Evolutionary conservation across 2,329 filamentous ascomycete genomes (phyloP), one percentile per base, ranked within the genome.

Genomic region (Colletotrichum paranaense): DNA sequence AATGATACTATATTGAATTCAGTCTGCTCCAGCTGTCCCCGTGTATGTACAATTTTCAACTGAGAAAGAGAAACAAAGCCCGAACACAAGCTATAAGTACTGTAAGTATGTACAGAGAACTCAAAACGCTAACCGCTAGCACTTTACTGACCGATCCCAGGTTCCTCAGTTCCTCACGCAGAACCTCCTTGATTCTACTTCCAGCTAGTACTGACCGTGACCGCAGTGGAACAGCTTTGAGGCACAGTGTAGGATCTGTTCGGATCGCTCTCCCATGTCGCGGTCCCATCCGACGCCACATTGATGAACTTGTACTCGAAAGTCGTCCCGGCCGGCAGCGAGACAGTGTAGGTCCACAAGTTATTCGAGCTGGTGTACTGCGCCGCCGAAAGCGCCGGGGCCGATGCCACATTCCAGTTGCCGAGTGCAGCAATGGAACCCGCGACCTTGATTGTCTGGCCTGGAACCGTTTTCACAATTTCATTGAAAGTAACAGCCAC

Each of bases 271-370:
- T 92, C 90, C 90, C 90, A 92, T 0, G 82, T 85, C 5, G 90
- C 82, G 0, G 79, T 81, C 0, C 90, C 89, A 76, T 84, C 82
- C 1, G 78, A 79, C n/a, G 82, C 84, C 55, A 89, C 86, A 75
- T 87, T 87, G 75, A 93, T 85, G 76, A 89, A 93, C 80, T 92
- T 92, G 79, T 92, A 92, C 79, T 88, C 79, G 72, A 93, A 86
- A 0, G 78, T 82, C 0, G 83, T 85, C 1, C 89, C 90, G 0
- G 89, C 85, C 0, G 87, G 83, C 11, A 93, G 78, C 28, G 80
- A 85, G 49, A 91, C 77, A 0, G 85, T 88, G 3, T 79, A 81
- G 11, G 81, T 86, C 91, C 91, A 93, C 11, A 91, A 67, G 0
- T 85, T 87, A 72, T 90, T 87, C 5, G 81, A 79, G n/a, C 79